phyloP scores from a whole-genome alignment of 2,329 filamentous ascomycete species.

The Xylariaceae sp. region DNA sequence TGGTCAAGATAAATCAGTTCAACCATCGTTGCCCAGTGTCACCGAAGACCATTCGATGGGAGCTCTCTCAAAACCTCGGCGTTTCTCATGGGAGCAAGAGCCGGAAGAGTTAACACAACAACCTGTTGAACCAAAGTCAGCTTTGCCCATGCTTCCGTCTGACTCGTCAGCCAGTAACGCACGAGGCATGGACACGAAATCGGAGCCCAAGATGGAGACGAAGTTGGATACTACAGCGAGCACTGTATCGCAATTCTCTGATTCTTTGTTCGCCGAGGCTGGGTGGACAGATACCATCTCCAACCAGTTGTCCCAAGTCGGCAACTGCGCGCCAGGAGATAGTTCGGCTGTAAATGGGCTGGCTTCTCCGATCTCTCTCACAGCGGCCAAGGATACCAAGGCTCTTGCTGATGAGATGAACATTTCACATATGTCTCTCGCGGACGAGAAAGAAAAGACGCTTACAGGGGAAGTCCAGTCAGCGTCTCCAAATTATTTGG shows the following conservation, averaged over 20 bases:
- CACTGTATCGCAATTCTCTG: conserved; percentile 4
- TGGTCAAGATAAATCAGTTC: conserved; percentile 8
- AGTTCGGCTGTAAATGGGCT: conserved; percentile 33
- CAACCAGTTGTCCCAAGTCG: conserved; percentile 37
- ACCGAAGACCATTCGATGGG: conserved; percentile 15
- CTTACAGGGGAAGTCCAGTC: conserved; percentile 27
- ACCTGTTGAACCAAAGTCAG: conserved; percentile 16
- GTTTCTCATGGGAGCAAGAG: conserved; percentile 42
- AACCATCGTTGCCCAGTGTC: conserved; percentile 23
- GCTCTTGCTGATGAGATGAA: conserved; percentile 13
- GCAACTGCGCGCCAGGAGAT: conserved; percentile 31
- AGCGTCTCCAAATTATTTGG: conserved; percentile 33
- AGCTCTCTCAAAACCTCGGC: conserved; percentile 17
- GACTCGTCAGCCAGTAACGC: background rate
- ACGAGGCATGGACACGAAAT: background rate
- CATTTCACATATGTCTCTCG: conserved; percentile 35
- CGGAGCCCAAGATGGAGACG: background rate
- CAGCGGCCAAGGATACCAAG: conserved; percentile 28
- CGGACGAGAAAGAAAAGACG: conserved; percentile 38
- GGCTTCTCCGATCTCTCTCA: conserved; percentile 41
- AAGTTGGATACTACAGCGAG: conserved; percentile 1
- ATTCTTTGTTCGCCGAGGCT: conserved; percentile 17
- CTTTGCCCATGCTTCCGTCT: background rate
- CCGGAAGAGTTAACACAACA: conserved; percentile 22
- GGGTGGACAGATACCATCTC: conserved; percentile 25